These are phyloP conservation scores for Selaginella moellendorffii DNA, from an alignment of 75 land plant genomes.

Conservation along the genomic window DNA sequence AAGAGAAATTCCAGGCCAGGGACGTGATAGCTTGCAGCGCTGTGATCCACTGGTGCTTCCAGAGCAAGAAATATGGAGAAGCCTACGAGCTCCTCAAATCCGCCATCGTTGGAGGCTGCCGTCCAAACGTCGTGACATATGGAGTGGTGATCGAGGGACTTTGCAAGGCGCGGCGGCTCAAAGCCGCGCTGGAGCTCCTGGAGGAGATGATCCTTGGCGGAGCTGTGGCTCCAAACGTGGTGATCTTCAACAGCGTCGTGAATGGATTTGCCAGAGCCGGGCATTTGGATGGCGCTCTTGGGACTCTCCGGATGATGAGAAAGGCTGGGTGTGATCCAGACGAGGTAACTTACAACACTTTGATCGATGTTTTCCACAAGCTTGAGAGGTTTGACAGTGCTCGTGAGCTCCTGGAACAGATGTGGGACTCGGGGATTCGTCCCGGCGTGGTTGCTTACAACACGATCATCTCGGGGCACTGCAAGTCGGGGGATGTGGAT, in stretches of 20 bases:
- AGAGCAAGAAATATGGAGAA: no score
- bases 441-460: constrained; percentile 35
- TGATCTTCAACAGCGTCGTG: constrained; percentile 27
- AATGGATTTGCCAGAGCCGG: not conserved
- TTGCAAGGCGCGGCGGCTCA: constrained; percentile 30
- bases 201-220: constrained; percentile 17
- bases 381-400: constrained; percentile 16
- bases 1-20: no score
- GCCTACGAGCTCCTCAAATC: no score
- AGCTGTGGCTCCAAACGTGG: constrained; percentile 27
- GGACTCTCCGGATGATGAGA: constrained; percentile 23
- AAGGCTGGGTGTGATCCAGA: constrained; percentile 27
- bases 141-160: constrained; percentile 39
- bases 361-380: constrained; percentile 22
- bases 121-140: constrained; percentile 49
- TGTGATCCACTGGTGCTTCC: no score
- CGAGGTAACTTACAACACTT: constrained; percentile 22
- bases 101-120: no score
- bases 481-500: constrained; percentile 26
- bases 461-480: constrained; percentile 27
- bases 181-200: constrained; percentile 35
- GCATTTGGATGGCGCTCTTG: not conserved
- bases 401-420: constrained; percentile 35
- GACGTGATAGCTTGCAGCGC: no score
- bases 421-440: constrained; percentile 29